Evolutionary conservation across 1,284 basidiomycete genomes (phyloP).

Genomic region (Boletus subluridellus): DNA sequence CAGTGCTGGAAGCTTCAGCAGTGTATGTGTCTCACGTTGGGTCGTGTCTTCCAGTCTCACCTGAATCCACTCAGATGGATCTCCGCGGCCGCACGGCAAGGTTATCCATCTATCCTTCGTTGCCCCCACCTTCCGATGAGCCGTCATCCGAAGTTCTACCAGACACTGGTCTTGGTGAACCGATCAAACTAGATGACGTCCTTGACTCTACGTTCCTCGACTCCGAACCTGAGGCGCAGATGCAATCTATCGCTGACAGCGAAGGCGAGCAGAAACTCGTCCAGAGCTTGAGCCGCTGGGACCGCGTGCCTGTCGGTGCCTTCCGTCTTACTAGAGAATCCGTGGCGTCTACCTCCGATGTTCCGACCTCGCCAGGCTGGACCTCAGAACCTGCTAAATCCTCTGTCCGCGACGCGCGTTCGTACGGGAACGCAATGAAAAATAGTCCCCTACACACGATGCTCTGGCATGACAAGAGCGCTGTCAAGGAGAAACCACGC

Average conservation of each 20-base stretch:
- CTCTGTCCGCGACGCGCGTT: conserved; percentile 17
- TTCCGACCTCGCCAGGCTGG: conserved; percentile 33
- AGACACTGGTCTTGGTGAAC: conserved; percentile 41
- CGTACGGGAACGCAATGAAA: conserved; percentile 45
- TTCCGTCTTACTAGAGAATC: conserved; percentile 64
- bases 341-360: conserved; percentile 25
- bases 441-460: conserved; percentile 54
- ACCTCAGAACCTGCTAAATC: conserved; percentile 26
- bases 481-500: conserved; percentile 18
- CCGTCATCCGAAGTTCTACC: conserved; percentile 36
- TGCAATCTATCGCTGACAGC: conserved; percentile 28
- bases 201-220: conserved; percentile 69
- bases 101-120: conserved; percentile 32
- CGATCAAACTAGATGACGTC: conserved; percentile 76
- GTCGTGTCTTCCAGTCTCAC: conserved; percentile 13
- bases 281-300: conserved; percentile 59
- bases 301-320: conserved; percentile 66
- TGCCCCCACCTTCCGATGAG: conserved; percentile 35
- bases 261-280: conserved; percentile 35
- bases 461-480: conserved; percentile 50
- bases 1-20: conserved; percentile 35
- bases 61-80: conserved; percentile 27
- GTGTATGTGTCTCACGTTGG: conserved; percentile 31
- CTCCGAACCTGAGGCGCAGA: conserved; percentile 42
- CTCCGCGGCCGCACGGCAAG: conserved; percentile 38